Evolutionary conservation across 371 early-diverging fungal species (phyloP).

Genomic region (Circinella minor): DNA sequence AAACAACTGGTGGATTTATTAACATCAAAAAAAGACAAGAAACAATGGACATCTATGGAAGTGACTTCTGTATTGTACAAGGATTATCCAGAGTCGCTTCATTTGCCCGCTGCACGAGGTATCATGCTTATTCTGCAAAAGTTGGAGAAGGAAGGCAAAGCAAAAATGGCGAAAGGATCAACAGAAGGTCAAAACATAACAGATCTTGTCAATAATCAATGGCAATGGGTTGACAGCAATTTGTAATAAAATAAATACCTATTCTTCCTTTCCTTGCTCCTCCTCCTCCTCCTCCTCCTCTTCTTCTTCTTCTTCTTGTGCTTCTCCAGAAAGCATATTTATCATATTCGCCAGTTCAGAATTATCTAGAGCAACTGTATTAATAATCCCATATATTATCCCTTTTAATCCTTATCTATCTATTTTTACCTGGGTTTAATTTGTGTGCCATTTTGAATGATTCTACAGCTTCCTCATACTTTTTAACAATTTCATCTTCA

Average conservation of each 20-base stretch:
- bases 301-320: conserved; percentile 2
- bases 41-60: conserved; percentile 53
- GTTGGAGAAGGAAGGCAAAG: conserved; percentile 65
- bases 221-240: conserved; percentile 20
- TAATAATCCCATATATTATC: background rate
- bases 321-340: conserved; percentile 17
- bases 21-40: conserved; percentile 11
- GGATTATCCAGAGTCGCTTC: conserved; percentile 61
- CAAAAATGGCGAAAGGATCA: conserved; percentile 11
- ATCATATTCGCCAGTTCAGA: conserved; percentile 18
- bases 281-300: conserved; percentile 1
- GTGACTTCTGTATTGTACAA: conserved; percentile 69
- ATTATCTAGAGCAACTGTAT: conserved; percentile 13
- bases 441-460: conserved; percentile 39
- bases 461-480: conserved; percentile 30
- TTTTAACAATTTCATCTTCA: conserved; percentile 44
- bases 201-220: conserved; percentile 16
- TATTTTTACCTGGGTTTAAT: conserved; percentile 31
- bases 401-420: background rate
- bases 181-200: background rate
- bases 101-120: conserved; percentile 68
- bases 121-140: conserved; percentile 73
- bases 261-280: background rate
- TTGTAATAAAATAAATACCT: conserved; percentile 1
- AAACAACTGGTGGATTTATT: conserved; percentile 69